A percentile compares a stretch with the other conserved stretches of the same genome.
Evolutionary conservation across 2,329 filamentous ascomycete genomes (phyloP).

Genomic region (Fusarium sp.): DNA sequence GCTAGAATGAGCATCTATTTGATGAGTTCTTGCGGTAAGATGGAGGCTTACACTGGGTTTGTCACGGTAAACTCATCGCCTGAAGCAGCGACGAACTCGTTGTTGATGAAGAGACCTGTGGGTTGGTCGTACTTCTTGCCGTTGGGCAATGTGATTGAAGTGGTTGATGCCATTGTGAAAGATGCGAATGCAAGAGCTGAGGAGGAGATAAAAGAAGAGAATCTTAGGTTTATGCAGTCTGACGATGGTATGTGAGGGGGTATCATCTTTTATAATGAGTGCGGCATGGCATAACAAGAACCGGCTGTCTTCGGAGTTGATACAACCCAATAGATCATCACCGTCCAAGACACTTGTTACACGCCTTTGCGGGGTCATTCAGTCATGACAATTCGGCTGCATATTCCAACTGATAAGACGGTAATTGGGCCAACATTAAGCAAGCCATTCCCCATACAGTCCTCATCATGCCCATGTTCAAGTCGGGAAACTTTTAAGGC

Average conservation of each 20-base stretch:
- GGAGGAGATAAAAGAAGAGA: neutral
- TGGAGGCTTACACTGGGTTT: conserved; percentile 31
- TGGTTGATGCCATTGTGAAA: conserved; percentile 27
- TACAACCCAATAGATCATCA: neutral
- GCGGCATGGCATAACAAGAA: neutral
- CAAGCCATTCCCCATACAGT: neutral
- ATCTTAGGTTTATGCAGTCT: neutral
- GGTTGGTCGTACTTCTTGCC: conserved; percentile 53
- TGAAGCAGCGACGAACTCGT: conserved; percentile 39
- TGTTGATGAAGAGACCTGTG: conserved; percentile 45
- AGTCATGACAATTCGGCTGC: neutral
- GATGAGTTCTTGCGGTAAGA: rapidly evolving
- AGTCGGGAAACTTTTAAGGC: conserved; percentile 28
- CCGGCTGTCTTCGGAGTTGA: neutral
- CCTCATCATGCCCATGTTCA: conserved; percentile 1
- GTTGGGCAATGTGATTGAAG: conserved; percentile 40
- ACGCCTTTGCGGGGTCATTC: conserved; percentile 4
- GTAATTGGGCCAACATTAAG: neutral
- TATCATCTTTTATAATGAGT: conserved; percentile 17
- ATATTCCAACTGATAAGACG: neutral
- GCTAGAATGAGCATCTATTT: neutral
- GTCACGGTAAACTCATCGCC: conserved; percentile 38
- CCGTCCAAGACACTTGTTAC: neutral
- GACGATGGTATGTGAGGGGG: neutral
- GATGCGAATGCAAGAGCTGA: neutral